Conservation (phyloP, 805 yeast genomes). For the Ogataea angusta region DNA sequence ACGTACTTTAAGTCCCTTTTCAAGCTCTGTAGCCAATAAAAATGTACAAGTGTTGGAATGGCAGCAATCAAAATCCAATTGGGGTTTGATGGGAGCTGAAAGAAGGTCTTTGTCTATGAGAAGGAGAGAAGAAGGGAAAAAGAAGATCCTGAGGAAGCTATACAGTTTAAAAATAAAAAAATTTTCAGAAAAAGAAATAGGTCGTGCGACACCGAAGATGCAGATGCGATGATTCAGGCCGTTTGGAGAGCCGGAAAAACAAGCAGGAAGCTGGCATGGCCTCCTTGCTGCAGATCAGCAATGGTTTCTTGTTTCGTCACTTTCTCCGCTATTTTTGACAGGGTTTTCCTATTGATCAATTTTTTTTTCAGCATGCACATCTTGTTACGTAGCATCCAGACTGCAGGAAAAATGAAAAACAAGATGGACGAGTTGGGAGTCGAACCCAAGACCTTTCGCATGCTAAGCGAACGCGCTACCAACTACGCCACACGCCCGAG, state of each 20-base stretch:
- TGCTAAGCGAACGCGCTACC: conserved; percentile 83
- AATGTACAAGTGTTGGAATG: not conserved
- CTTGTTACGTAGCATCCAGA: conserved; percentile 12
- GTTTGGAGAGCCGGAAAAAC: not conserved
- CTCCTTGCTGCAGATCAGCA: not conserved
- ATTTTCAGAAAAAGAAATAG: conserved; percentile 11
- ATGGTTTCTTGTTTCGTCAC: not conserved
- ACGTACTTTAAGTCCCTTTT: conserved; percentile 10
- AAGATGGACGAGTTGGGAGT: conserved; percentile 70
- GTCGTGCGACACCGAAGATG: conserved; percentile 7
- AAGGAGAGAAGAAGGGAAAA: conserved; percentile 32
- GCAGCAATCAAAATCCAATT: conserved; percentile 15
- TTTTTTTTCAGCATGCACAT: conserved; percentile 7
- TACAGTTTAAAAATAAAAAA: conserved; percentile 7
- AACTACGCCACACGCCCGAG: conserved; percentile 78
- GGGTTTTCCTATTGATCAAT: not conserved
- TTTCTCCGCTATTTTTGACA: not conserved
- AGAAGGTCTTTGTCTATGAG: conserved; percentile 37
- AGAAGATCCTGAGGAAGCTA: conserved; percentile 16
- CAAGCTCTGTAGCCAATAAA: conserved; percentile 12
- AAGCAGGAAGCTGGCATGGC: not conserved
- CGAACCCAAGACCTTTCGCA: conserved; percentile 82
- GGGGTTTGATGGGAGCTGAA: conserved; percentile 20
- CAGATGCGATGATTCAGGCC: not conserved
- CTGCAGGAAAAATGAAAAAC: conserved; percentile 10